Percentiles rank a stretch among this genome's conserved stretches.
Conservation (phyloP, 257 asterid genomes). For the Solanum chiquidenum region DNA sequence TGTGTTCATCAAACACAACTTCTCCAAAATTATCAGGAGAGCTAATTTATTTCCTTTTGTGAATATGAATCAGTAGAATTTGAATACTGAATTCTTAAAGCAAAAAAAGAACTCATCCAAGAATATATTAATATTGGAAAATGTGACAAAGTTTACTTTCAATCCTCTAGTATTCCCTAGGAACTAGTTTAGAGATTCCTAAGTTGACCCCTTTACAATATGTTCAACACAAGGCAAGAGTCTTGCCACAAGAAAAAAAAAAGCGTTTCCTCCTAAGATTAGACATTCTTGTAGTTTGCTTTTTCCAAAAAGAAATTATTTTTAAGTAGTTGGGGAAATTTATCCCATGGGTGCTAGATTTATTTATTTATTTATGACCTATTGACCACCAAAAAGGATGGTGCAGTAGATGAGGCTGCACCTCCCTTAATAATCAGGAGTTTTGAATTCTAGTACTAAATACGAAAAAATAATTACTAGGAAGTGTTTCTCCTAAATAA, state of each 20-base stretch:
- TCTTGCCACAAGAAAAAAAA: not conserved
- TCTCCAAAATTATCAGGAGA: too few species aligned
- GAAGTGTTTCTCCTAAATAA: rapidly evolving
- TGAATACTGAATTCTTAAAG: not conserved
- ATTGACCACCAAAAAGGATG: not conserved
- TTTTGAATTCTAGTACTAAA: too few species aligned
- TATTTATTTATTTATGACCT: too few species aligned
- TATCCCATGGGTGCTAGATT: not conserved
- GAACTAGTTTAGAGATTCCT: not conserved
- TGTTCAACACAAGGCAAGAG: not conserved
- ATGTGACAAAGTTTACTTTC: not conserved
- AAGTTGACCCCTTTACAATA: too few species aligned
- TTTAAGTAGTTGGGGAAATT: not conserved
- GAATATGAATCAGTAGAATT: not conserved
- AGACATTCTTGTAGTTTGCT: not conserved
- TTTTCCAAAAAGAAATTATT: not conserved
- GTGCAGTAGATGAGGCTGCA: not conserved
- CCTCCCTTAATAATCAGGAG: too few species aligned
- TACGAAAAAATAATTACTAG: too few species aligned
- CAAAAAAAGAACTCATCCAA: not conserved
- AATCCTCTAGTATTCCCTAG: not conserved
- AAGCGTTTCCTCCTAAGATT: not conserved
- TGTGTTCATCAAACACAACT: not conserved
- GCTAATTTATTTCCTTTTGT: too few species aligned
- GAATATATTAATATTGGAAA: not conserved